Evolutionary conservation across 345 rosid genomes (phyloP).

Genomic region (Populus pruinosa): DNA sequence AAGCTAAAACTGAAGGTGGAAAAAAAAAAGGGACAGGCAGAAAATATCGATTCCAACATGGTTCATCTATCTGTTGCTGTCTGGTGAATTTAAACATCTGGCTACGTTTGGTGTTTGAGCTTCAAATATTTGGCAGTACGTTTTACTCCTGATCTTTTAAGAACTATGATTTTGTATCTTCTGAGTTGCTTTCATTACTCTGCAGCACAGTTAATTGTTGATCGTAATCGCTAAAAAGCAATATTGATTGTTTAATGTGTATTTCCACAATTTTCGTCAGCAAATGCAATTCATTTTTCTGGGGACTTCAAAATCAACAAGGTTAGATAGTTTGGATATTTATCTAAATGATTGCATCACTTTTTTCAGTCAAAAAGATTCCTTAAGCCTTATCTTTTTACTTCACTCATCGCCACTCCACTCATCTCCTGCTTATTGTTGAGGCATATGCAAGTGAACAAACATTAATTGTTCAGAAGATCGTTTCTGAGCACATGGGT

Average conservation of each 20-base stretch:
- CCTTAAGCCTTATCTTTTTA: not conserved
- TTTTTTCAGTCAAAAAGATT: not conserved
- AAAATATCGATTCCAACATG: not conserved
- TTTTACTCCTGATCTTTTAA: not conserved
- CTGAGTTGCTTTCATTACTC: not conserved
- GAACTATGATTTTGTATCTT: not conserved
- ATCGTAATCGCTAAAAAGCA: not conserved
- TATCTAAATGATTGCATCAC: not conserved
- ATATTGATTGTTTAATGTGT: not conserved
- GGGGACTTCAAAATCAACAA: not conserved
- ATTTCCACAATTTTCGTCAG: not conserved
- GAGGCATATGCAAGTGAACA: conserved; percentile 89
- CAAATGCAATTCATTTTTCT: not conserved
- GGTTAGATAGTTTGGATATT: not conserved
- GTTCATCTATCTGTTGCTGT: not conserved
- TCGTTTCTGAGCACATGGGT: conserved; percentile 74
- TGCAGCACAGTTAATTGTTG: not conserved
- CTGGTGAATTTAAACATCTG: not conserved
- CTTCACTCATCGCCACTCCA: not conserved
- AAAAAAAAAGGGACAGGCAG: no score
- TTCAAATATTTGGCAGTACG: not conserved
- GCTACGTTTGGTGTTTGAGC: not conserved
- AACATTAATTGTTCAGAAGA: conserved; percentile 74
- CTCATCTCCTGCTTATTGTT: conserved; percentile 2
- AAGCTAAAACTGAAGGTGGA: not conserved